Evolutionary conservation across 768 basidiomycete species (phyloP).

Genomic region (Boletellus ananas): DNA sequence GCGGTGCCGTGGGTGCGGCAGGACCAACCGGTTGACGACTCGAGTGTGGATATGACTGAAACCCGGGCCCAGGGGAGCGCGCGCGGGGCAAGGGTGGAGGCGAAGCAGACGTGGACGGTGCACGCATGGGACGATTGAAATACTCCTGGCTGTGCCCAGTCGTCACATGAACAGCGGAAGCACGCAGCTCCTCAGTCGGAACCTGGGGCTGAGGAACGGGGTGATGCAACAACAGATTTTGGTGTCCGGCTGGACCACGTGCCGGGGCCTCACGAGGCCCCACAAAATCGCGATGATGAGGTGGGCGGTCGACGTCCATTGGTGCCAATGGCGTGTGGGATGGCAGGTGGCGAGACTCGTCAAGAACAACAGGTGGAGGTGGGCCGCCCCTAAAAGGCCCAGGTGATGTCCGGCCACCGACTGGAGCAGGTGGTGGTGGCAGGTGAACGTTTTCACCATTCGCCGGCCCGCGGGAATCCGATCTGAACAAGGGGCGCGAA

Average conservation of each 20-base stretch:
- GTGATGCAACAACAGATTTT: constrained; percentile 61
- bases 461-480: constrained; percentile 62
- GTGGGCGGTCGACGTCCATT: constrained; percentile 65
- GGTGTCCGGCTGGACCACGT: constrained; percentile 56
- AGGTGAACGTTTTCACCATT: constrained; percentile 40
- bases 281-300: constrained; percentile 55
- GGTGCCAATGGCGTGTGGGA: constrained; percentile 73
- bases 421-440: constrained; percentile 56
- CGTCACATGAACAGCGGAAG: constrained; percentile 34
- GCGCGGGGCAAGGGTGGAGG: constrained; percentile 50
- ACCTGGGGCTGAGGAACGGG: constrained; percentile 59
- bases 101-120: constrained; percentile 57
- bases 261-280: constrained; percentile 40
- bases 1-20: constrained; percentile 51
- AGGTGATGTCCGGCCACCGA: constrained; percentile 50
- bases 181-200: constrained; percentile 49
- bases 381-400: constrained; percentile 81
- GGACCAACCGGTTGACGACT: constrained; percentile 49
- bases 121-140: constrained; percentile 49
- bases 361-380: constrained; percentile 76
- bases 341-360: constrained; percentile 65
- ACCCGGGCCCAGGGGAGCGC: constrained; percentile 49
- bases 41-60: constrained; percentile 46
- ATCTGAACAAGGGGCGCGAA: constrained; percentile 50
- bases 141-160: constrained; percentile 52